Evolutionary conservation across 306 rosid species (phyloP).

Genomic region (Acacia confusa): DNA sequence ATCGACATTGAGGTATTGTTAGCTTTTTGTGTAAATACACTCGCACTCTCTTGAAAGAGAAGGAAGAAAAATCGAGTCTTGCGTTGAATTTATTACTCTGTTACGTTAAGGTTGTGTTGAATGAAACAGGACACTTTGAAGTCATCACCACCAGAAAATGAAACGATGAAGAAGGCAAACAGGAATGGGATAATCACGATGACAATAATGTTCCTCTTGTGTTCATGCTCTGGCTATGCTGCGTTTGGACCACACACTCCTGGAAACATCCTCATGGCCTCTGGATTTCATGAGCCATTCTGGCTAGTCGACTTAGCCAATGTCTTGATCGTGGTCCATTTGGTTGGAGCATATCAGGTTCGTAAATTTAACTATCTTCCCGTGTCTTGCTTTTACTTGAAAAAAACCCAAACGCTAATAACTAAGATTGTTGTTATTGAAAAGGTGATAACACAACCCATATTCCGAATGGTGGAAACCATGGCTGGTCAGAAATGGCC

Average conservation of each 20-base stretch:
- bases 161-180: conserved; percentile 58
- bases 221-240: conserved; percentile 53
- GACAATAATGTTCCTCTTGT: conserved; percentile 44
- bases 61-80: not conserved
- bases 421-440: not conserved
- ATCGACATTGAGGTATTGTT: conserved; percentile 51
- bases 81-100: not conserved
- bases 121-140: conserved; percentile 51
- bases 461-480: conserved; percentile 45
- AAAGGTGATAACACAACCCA: conserved; percentile 51
- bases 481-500: conserved; percentile 48
- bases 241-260: conserved; percentile 60
- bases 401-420: not conserved
- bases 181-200: conserved; percentile 41
- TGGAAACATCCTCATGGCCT: conserved; percentile 56
- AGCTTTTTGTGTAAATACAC: not conserved
- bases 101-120: not conserved
- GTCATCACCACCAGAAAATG: conserved; percentile 63
- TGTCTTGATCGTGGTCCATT: conserved; percentile 54
- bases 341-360: conserved; percentile 73
- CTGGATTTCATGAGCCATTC: conserved; percentile 52
- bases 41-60: not conserved
- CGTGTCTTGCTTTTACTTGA: not conserved
- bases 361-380: not conserved
- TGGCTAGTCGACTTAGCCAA: conserved; percentile 65